Evolutionary conservation across 2,329 filamentous ascomycete genomes (phyloP).

Genomic region (Trichoderma breve): DNA sequence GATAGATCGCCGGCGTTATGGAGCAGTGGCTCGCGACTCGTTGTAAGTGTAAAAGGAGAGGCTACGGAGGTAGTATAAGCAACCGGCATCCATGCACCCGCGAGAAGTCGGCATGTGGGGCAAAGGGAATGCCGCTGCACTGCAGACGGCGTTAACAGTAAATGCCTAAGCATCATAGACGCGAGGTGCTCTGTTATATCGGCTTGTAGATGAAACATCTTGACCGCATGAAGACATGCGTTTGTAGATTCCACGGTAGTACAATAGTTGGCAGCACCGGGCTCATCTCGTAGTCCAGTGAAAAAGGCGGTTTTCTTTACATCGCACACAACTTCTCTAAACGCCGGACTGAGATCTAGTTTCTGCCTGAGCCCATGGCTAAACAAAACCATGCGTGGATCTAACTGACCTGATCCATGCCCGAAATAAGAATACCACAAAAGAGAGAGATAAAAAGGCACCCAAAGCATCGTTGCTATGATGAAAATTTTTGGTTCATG

Average conservation of each 20-base stretch:
- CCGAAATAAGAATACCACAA: neutral
- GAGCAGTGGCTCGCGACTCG: neutral
- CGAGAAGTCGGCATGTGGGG: neutral
- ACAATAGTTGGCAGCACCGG: neutral
- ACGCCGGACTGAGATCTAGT: neutral
- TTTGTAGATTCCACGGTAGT: neutral
- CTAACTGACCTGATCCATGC: neutral
- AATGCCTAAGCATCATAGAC: neutral
- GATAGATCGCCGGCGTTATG: neutral
- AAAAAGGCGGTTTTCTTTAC: neutral
- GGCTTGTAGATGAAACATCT: neutral
- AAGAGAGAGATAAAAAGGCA: neutral
- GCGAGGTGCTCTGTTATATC: neutral
- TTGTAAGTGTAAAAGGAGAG: neutral
- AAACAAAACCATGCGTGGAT: neutral
- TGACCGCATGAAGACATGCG: neutral
- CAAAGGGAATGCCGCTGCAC: neutral
- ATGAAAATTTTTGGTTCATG: neutral
- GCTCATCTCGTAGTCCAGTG: neutral
- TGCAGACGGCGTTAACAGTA: neutral
- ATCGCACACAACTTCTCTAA: neutral
- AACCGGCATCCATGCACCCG: neutral
- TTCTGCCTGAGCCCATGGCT: neutral
- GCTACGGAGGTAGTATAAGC: neutral
- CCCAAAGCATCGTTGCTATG: neutral